Evolutionary conservation across 2,329 filamentous ascomycete species (phyloP), one percentile per base, ranked within the genome.

Genomic region (Fonsecaea multimorphosa): DNA sequence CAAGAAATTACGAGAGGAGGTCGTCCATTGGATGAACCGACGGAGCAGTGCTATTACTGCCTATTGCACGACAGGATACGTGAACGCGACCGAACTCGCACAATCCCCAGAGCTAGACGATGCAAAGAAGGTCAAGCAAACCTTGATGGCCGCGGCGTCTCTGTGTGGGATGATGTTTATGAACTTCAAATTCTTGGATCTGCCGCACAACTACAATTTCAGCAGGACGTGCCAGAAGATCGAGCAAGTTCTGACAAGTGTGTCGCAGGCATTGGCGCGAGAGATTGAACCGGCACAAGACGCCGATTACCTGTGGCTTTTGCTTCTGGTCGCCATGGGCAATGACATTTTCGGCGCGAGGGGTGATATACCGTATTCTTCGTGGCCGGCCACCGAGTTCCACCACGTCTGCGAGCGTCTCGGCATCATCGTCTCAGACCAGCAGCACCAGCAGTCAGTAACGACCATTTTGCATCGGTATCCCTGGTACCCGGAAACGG

Each of bases 181-280:
- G 64, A 66, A 66, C 34, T 52, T 66, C 14, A 52, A 40, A 24
- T 66, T 62, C 46, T 19, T 58, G 16, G 59, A 66, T 22, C 49
- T 54, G 40, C 54, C 64, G 32, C 62, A 40, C 44, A 66, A 66
- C 44, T 66, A 63, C 58, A 66, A 66, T 38, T 66, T 66, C 53
- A 66, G 58, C 55, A 58, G 52, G n/a, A 54, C 58, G 11, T 66
- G 56, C 51, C 58, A 58, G 19, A 53, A 38, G 32, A 66, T 66
- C 31, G 64, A 62, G 49, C 49, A 56, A n/a, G 34, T 55, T 14
- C 46, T 66, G n/a, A 53, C 36, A 2, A 24, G 52, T 12, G 54
- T 55, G 11, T 44, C 38, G 8, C 31, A 56, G 22, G 7, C 7
- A 2, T 16, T 52, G 19, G 27, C 16, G 24, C 31, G 32, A 3